phyloP scores from a whole-genome alignment of 2,329 filamentous ascomycete genomes.

The Clathrospora elynae region DNA sequence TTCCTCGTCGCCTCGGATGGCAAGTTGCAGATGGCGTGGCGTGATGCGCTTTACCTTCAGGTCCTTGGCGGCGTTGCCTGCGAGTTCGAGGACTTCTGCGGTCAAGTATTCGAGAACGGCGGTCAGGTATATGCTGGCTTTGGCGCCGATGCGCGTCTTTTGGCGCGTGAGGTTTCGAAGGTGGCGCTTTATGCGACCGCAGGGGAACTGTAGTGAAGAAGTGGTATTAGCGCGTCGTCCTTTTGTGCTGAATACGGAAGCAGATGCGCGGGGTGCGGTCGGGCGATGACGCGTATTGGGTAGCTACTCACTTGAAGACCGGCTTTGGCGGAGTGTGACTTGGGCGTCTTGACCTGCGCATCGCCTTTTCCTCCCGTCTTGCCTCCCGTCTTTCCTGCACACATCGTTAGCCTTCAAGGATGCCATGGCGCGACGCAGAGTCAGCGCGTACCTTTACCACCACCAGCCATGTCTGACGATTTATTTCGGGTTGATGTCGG shows the following conservation, averaged over 20 bases:
- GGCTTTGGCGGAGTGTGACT: constrained; percentile 90
- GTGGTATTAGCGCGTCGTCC: constrained; percentile 33
- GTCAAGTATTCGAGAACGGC: constrained; percentile 98
- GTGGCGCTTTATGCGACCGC: constrained; percentile 99
- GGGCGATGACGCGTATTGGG: constrained; percentile 25
- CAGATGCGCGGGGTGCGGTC: constrained; percentile 28
- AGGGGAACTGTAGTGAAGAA: constrained; percentile 75
- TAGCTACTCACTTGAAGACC: constrained; percentile 82
- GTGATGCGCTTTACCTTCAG: constrained; percentile 99
- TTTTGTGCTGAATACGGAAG: constrained; percentile 14
- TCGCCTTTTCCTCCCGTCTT: constrained; percentile 86
- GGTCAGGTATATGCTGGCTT: constrained; percentile 97
- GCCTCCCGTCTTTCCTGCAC: constrained; percentile 68
- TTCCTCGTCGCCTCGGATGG: constrained; percentile 98
- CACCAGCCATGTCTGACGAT: constrained; percentile 68
- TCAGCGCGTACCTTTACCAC: constrained; percentile 78
- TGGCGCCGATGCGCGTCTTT: constrained; percentile 99
- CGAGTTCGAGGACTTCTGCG: constrained; percentile 95
- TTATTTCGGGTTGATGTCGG: constrained; percentile 28
- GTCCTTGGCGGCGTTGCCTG: constrained; percentile 98
- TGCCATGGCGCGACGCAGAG: constrained; percentile 30
- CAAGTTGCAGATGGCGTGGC: constrained; percentile 94
- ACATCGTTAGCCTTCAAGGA: constrained; percentile 26
- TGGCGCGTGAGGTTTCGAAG: constrained; percentile 99
- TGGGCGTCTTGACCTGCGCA: constrained; percentile 83